Evolutionary conservation across 2,329 filamentous ascomycete genomes (phyloP), one percentile per base, ranked within the genome.

Genomic region (Claviceps paspali): DNA sequence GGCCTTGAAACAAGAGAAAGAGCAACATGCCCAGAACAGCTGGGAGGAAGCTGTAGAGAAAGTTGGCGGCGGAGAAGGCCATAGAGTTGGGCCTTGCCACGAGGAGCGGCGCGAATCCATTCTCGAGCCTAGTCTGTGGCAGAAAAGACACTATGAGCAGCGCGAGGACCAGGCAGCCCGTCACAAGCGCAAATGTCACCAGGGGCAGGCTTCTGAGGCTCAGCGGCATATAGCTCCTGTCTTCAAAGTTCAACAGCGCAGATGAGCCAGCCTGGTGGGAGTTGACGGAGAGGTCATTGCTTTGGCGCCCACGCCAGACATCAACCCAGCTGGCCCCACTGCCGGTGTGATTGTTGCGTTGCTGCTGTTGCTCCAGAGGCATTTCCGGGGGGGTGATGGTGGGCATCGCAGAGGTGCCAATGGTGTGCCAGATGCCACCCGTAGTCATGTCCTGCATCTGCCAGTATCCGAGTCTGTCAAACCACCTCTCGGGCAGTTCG

Each of bases 401-500:
- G 52, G 35, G 44, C 49, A 33, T 56, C 11, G 64, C 51, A 2
- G 55, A 54, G 55, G 67, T 49, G 55, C 83, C 85, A 39, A 92
- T 72, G 2, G 76, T 76, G 52, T 93, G 86, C 66, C 91, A 92
- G 19, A 85, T 64, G 15, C 77, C 74, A 15, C 77, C 73, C 3
- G 72, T 68, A 4, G 71, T 68, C 42, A 68, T 66, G 38, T 75
- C 75, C 14, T 76, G 75, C 19, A 77, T 75, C 41, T 73, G 73
- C 84, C 87, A 95, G 57, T 92, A 92, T 6, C 87, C 85, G n/a
- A 95, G 68, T 31, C 81, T 70, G 47, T 88, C 77, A 5, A 70
- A 62, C 44, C 73, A 73, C 42, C 67, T 72, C 49, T 64, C 70
- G 35, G 59, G 62, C 30, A 72, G 65, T 43, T 65, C 65, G 21